phyloP scores from a whole-genome alignment of 768 basidiomycete genomes.

The Tricholoma matsutake region DNA sequence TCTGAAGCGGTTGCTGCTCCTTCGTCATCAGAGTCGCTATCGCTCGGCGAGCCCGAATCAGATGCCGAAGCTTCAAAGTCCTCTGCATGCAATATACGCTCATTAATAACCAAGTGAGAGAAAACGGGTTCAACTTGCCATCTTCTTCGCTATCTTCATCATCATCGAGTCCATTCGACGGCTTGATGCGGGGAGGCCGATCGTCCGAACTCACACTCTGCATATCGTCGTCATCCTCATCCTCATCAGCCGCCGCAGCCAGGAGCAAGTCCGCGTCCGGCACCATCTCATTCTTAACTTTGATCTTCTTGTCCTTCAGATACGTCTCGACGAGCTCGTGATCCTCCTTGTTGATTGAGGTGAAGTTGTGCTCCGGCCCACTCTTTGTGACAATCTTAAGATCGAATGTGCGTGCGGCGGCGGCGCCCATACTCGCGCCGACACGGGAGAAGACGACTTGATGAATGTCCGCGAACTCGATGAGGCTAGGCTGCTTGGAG shows the following conservation, averaged over 20 bases:
- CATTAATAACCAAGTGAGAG: constrained; percentile 3
- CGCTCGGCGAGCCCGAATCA: constrained; percentile 86
- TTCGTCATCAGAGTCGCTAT: constrained; percentile 61
- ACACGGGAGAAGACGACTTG: constrained; percentile 93
- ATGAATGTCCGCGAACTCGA: constrained; percentile 87
- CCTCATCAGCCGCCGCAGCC: constrained; percentile 59
- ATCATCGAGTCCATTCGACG: constrained; percentile 54
- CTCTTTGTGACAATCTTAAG: constrained; percentile 83
- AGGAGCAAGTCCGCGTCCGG: constrained; percentile 80
- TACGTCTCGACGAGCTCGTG: constrained; percentile 83
- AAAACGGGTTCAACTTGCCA: constrained; percentile 36
- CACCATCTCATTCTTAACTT: constrained; percentile 93
- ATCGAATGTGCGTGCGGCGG: constrained; percentile 91
- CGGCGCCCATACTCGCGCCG: constrained; percentile 76
- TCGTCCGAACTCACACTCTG: constrained; percentile 76
- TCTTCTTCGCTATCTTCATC: constrained; percentile 81
- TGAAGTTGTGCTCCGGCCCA: constrained; percentile 86
- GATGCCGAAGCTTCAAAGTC: constrained; percentile 88
- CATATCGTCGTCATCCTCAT: constrained; percentile 83
- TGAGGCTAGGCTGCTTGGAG: constrained; percentile 88
- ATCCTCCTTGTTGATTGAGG: constrained; percentile 94
- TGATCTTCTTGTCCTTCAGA: constrained; percentile 86
- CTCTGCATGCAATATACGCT: constrained; percentile 42
- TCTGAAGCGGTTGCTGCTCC: constrained; percentile 81
- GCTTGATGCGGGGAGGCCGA: constrained; percentile 50